These are phyloP conservation scores for Rhypophila decipiens DNA, from an alignment of 495 filamentous ascomycete species.

Conservation along the genomic window DNA sequence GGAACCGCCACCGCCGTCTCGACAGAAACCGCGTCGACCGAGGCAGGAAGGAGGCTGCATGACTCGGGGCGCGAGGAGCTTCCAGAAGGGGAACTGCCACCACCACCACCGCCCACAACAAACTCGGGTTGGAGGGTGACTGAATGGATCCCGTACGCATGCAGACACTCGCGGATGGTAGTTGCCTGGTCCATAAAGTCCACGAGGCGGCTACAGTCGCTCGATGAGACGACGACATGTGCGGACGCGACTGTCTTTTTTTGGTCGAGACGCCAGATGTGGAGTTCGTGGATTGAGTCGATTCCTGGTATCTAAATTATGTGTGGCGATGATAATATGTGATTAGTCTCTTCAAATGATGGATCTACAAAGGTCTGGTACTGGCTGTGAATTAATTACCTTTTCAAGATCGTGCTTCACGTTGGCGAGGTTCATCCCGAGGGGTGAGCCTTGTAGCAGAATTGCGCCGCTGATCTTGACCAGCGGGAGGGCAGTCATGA, in stretches of 20 bases:
- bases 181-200: slow-evolving; percentile 76
- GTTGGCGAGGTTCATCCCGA: slow-evolving; percentile 69
- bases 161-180: slow-evolving; percentile 72
- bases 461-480: slow-evolving; percentile 85
- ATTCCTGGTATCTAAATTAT: slow-evolving; percentile 71
- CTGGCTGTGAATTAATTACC: slow-evolving; percentile 29
- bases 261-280: slow-evolving; percentile 90
- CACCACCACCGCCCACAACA: too few species aligned
- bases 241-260: slow-evolving; percentile 82
- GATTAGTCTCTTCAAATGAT: too few species aligned
- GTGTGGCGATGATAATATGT: background rate
- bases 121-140: slow-evolving; percentile 86
- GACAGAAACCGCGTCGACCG: too few species aligned
- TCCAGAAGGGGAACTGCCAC: too few species aligned
- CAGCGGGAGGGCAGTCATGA: slow-evolving; percentile 76
- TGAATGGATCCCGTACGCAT: slow-evolving; percentile 89
- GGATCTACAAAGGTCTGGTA: too few species aligned
- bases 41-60: too few species aligned
- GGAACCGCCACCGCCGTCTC: too few species aligned
- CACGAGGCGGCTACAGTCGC: slow-evolving; percentile 38
- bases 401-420: slow-evolving; percentile 81
- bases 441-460: slow-evolving; percentile 79
- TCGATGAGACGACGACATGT: slow-evolving; percentile 69
- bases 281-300: slow-evolving; percentile 78
- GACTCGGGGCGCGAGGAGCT: background rate